Percentiles rank a stretch among this genome's conserved stretches.
phyloP scores from a whole-genome alignment of 2,329 filamentous ascomycete genomes.

The Akanthomyces dipterigenus region DNA sequence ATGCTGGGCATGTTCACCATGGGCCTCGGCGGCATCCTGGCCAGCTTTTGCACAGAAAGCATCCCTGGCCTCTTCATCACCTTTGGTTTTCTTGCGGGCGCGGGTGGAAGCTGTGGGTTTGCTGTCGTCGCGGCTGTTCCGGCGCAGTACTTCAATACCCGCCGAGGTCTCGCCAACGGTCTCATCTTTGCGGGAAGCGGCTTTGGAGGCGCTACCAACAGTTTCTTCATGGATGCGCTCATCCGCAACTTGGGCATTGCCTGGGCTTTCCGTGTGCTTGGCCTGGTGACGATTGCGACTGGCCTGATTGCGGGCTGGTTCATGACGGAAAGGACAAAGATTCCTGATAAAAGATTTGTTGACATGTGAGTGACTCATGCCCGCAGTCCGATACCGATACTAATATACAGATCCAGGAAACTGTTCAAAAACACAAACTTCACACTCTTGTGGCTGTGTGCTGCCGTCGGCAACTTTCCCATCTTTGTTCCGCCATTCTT shows the following conservation, averaged over 20 bases:
- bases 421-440: conserved; percentile 48
- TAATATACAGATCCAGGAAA: conserved; percentile 25
- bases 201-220: conserved; percentile 21
- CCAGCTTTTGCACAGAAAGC: neutral
- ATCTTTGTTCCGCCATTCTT: conserved; percentile 57
- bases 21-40: conserved; percentile 31
- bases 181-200: conserved; percentile 48
- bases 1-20: conserved; percentile 41
- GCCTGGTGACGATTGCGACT: conserved; percentile 41
- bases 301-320: conserved; percentile 45
- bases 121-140: conserved; percentile 48
- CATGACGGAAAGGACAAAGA: conserved; percentile 37
- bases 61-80: conserved; percentile 35
- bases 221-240: conserved; percentile 34
- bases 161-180: conserved; percentile 51
- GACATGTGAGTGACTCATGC: conserved; percentile 37
- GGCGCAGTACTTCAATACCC: conserved; percentile 55
- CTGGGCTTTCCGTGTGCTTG: conserved; percentile 49
- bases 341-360: conserved; percentile 33
- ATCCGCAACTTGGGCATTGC: conserved; percentile 44
- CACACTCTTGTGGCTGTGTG: conserved; percentile 44
- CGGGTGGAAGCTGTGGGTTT: conserved; percentile 55
- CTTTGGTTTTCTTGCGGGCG: conserved; percentile 54
- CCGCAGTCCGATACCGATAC: no score
- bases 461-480: conserved; percentile 51